Conservation (phyloP, 2,329 filamentous ascomycete genomes). For the Alternaria angustiovoidea region DNA sequence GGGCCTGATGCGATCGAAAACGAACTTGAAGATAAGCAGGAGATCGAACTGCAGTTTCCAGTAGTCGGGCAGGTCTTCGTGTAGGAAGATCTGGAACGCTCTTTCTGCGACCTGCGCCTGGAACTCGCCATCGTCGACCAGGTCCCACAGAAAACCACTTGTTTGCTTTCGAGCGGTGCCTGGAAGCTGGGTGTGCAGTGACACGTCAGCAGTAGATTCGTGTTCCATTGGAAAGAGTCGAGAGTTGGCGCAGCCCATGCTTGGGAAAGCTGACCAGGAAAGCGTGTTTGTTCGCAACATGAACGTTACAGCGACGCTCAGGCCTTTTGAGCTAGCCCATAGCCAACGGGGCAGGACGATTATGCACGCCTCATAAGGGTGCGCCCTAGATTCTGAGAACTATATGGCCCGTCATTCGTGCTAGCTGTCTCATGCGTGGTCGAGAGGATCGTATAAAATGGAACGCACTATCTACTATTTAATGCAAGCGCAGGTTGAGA, state of each 20-base stretch:
- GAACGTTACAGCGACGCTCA: background rate
- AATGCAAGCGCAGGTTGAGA: background rate
- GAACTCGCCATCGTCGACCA: conserved; percentile 2
- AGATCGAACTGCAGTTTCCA: conserved; percentile 8
- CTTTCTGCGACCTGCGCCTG: conserved; percentile 7
- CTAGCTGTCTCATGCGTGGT: background rate
- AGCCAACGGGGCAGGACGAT: background rate
- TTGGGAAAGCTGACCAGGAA: background rate
- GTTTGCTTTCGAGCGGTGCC: background rate
- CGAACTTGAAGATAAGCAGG: conserved; percentile 6
- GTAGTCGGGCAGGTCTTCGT: background rate
- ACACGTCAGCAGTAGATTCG: background rate
- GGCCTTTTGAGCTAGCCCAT: background rate
- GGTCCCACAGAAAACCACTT: background rate
- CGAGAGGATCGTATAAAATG: background rate
- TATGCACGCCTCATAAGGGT: background rate
- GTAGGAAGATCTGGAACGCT: conserved; percentile 2
- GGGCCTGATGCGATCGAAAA: conserved; percentile 6
- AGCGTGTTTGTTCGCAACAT: background rate
- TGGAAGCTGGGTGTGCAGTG: background rate
- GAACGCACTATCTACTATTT: background rate
- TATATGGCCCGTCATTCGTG: background rate
- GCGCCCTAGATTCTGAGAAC: background rate
- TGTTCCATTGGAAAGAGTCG: background rate
- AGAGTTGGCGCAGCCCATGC: background rate